These are phyloP conservation scores for Diaporthe citriasiana DNA, from an alignment of 2,329 filamentous ascomycete species.

Conservation along the genomic window DNA sequence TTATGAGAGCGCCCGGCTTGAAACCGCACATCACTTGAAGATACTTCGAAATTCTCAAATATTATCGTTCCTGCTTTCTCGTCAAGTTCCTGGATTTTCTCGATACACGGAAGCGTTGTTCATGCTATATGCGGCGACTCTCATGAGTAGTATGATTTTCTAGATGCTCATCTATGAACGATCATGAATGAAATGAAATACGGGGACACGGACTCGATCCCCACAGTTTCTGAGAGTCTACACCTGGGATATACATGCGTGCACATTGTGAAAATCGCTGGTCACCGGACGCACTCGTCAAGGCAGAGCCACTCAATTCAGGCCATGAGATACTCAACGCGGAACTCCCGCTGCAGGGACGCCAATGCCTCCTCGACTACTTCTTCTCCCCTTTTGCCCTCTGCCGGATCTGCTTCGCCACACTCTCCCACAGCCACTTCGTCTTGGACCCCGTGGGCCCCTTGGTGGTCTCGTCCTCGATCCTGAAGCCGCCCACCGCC, in stretches of 20 bases:
- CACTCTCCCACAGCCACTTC: constrained; percentile 49
- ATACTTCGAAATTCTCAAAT: background rate
- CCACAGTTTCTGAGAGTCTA: too few species aligned
- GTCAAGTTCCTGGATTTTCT: background rate
- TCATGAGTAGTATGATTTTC: background rate
- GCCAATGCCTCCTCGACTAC: background rate
- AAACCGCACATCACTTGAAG: background rate
- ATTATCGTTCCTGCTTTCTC: background rate
- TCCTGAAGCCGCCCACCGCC: constrained; percentile 54
- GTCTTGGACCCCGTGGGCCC: constrained; percentile 45
- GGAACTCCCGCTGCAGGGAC: background rate
- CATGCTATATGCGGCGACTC: background rate
- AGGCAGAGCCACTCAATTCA: background rate
- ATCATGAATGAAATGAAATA: background rate
- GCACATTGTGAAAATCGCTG: too few species aligned
- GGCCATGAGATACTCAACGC: background rate
- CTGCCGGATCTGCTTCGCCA: constrained; percentile 17
- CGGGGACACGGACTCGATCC: background rate
- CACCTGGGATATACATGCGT: background rate
- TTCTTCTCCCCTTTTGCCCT: background rate
- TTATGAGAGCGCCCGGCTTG: background rate
- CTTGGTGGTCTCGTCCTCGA: constrained; percentile 47
- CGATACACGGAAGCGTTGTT: background rate
- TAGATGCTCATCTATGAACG: background rate
- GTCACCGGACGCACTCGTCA: rapidly evolving